Conservation (phyloP, 202 grass and related monocot species). For the Saccharum hybrid region DNA sequence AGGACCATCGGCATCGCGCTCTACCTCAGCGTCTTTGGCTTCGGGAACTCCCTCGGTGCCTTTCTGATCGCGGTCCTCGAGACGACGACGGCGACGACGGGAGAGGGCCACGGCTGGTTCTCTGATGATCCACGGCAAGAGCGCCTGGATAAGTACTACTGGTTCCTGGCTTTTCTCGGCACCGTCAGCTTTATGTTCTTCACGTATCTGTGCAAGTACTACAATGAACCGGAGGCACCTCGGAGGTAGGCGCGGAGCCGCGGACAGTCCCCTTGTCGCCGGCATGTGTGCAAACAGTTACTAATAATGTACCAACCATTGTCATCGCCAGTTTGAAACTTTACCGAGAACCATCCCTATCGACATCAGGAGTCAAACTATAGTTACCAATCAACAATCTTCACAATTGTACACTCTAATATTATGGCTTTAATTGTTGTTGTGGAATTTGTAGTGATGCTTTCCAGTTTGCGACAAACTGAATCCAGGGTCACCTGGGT, state of each 20-base stretch:
- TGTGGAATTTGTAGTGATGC: background rate
- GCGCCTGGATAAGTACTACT: conserved; percentile 55
- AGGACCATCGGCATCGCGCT: conserved; percentile 61
- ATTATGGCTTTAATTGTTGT: no score
- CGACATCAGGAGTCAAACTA: no score
- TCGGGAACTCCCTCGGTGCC: conserved; percentile 62
- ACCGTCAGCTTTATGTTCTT: conserved; percentile 55
- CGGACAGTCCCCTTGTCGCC: background rate
- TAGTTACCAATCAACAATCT: background rate
- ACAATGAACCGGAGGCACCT: conserved; percentile 31
- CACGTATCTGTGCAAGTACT: conserved; percentile 40
- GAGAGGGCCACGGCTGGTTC: conserved; percentile 51
- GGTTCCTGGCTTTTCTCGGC: conserved; percentile 52
- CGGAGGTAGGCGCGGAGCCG: background rate
- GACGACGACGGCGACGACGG: conserved; percentile 1
- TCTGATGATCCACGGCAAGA: conserved; percentile 51
- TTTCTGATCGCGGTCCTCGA: conserved; percentile 53
- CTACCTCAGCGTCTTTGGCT: conserved; percentile 65
- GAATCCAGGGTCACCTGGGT: background rate
- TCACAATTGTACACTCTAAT: background rate
- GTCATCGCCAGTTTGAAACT: background rate
- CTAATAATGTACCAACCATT: background rate
- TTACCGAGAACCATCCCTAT: no score
- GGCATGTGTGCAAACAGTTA: background rate
- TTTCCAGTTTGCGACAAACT: background rate